Evolutionary conservation across 108 stramenopile species (phyloP).

Genomic region (Pseudonitzschia multistriata): DNA sequence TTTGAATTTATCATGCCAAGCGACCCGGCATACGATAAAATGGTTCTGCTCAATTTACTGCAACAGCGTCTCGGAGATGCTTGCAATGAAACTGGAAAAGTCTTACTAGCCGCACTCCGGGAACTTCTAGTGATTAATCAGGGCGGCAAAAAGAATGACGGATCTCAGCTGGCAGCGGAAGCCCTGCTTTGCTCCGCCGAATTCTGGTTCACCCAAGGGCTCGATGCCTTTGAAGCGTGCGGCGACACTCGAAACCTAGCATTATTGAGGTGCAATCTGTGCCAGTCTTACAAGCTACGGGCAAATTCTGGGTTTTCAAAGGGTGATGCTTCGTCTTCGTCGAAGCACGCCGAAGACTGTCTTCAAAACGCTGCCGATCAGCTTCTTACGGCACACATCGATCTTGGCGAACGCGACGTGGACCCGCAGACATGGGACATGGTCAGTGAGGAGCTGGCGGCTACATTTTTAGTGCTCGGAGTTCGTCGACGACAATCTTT

Average conservation of each 20-base stretch:
- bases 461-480: slow-evolving; percentile 74
- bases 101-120: slow-evolving; percentile 57
- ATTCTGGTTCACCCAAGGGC: slow-evolving; percentile 75
- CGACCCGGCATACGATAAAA: background rate
- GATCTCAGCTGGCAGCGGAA: slow-evolving; percentile 26
- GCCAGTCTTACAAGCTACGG: slow-evolving; percentile 75
- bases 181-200: slow-evolving; percentile 68
- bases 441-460: slow-evolving; percentile 81
- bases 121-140: slow-evolving; percentile 34
- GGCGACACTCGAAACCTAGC: slow-evolving; percentile 71
- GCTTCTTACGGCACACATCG: slow-evolving; percentile 67
- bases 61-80: slow-evolving; percentile 83
- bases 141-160: slow-evolving; percentile 11
- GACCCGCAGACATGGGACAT: slow-evolving; percentile 83
- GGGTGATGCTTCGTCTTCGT: slow-evolving; percentile 14
- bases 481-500: slow-evolving; percentile 76
- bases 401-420: slow-evolving; percentile 62
- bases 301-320: slow-evolving; percentile 62
- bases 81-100: slow-evolving; percentile 82
- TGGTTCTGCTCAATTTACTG: slow-evolving; percentile 40
- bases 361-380: slow-evolving; percentile 78
- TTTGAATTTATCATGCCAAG: slow-evolving; percentile 32
- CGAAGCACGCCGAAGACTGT: slow-evolving; percentile 65
- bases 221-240: slow-evolving; percentile 57
- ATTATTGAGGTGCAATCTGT: slow-evolving; percentile 76